These are phyloP conservation scores for Thozetella sp. DNA, from an alignment of 495 filamentous ascomycete species.

Conservation along the genomic window DNA sequence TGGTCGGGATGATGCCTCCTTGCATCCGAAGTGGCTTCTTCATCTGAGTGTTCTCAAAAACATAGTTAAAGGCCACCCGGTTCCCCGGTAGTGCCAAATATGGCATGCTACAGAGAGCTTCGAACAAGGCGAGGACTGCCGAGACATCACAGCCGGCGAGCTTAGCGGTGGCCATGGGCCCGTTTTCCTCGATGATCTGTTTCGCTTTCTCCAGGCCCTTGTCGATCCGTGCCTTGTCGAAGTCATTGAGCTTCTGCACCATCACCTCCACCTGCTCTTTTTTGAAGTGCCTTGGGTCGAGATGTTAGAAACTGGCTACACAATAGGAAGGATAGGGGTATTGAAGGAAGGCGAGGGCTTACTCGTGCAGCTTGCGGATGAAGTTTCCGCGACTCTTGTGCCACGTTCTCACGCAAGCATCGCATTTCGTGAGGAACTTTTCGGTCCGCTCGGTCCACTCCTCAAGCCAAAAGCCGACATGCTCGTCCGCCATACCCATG, in stretches of 20 bases:
- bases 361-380: slow-evolving; percentile 45
- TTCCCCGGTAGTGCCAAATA: slow-evolving; percentile 41
- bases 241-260: slow-evolving; percentile 43
- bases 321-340: slow-evolving; percentile 47
- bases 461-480: slow-evolving; percentile 57
- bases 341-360: slow-evolving; percentile 22
- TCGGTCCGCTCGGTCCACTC: slow-evolving; percentile 56
- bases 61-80: slow-evolving; percentile 65
- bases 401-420: slow-evolving; percentile 79
- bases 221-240: slow-evolving; percentile 36
- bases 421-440: slow-evolving; percentile 63
- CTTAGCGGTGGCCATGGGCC: slow-evolving; percentile 25
- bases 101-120: slow-evolving; percentile 52
- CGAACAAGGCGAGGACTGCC: slow-evolving; percentile 50
- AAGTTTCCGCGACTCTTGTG: slow-evolving; percentile 56
- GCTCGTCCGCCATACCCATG: slow-evolving; percentile 64
- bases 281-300: slow-evolving; percentile 23
- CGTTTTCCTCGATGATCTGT: slow-evolving; percentile 35
- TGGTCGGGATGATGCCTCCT: slow-evolving; percentile 71
- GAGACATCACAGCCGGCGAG: slow-evolving; percentile 29
- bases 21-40: slow-evolving; percentile 70
- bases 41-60: slow-evolving; percentile 75
- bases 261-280: slow-evolving; percentile 29
- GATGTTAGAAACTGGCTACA: slow-evolving; percentile 24
- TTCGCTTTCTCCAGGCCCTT: slow-evolving; percentile 33